Evolutionary conservation across 2,329 filamentous ascomycete genomes (phyloP).

Genomic region (Falciphora oryzae): DNA sequence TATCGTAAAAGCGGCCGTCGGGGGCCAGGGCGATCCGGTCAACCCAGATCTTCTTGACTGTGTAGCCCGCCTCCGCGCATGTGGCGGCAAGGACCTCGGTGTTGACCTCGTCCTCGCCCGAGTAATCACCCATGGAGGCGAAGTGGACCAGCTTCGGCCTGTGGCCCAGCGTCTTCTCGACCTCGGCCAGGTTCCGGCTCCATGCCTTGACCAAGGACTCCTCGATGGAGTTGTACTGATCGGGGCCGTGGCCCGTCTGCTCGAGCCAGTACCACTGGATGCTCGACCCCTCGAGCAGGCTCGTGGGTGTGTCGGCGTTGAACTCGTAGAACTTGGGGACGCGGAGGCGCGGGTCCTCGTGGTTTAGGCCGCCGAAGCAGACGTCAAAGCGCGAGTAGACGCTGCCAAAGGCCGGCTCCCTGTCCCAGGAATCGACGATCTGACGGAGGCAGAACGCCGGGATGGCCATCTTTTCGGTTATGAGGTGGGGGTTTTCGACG

Average conservation of each 20-base stretch:
- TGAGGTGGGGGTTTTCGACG: neutral
- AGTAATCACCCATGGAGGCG: neutral
- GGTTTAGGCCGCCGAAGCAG: constrained; percentile 4
- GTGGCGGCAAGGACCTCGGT: neutral
- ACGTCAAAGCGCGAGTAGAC: constrained; percentile 5
- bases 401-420: constrained; percentile 5
- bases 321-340: constrained; percentile 6
- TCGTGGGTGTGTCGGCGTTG: constrained; percentile 4
- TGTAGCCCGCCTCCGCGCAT: constrained; percentile 1
- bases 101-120: constrained; percentile 6
- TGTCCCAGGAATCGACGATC: neutral
- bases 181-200: neutral
- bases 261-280: constrained; percentile 7
- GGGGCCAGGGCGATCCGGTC: neutral
- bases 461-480: constrained; percentile 2
- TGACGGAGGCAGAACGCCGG: constrained; percentile 1
- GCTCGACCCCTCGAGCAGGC: neutral
- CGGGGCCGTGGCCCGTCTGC: constrained; percentile 6
- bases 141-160: constrained; percentile 2
- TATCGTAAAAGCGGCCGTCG: constrained; percentile 6
- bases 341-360: constrained; percentile 4
- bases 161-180: neutral
- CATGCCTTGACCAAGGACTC: neutral
- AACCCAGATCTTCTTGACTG: neutral
- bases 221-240: neutral